Evolutionary conservation across 1,284 basidiomycete species (phyloP), one percentile per base, ranked within the genome.

Genomic region (Leccinum fuscescens): DNA sequence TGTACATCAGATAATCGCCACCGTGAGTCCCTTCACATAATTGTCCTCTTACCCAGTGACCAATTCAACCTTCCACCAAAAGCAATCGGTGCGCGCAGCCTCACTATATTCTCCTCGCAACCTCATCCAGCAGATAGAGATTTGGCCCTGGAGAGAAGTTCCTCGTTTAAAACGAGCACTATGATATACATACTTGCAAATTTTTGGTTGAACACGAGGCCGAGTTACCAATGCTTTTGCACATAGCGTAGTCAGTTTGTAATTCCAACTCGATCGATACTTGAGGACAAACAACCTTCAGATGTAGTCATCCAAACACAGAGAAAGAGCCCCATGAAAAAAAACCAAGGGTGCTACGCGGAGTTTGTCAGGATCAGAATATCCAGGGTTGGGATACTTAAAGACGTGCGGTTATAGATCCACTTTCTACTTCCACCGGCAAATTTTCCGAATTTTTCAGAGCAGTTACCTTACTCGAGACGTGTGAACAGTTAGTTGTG

Each of bases 141-240:
- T 65, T 67, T 57, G 53, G 61, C 44, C 11, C 17, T 20, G 22
- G 39, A 58, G 55, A 68, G 57, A 61, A 55, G 42, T 42, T 35
- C 31, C 42, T 56, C 39, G 39, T 53, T 57, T 48, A 37, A 64
- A 61, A 55, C 29, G 37, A 57, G 37, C 22, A 44, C 31, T 20
- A 20, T 20, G 20, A 44, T 44, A 29, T 35, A 35, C 33, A 35
- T n/a, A 35, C 33, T 17, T 35, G 35, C 20, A 20, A 20, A 20
- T 20, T 20, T 20, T 20, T 20, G 22, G 39, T 29, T 56, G 56
- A 54, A 67, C 72, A 72, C 66, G 72, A 71, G 70, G 66, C 54
- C 54, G 39, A 50, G 50, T 55, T 60, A 27, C 14, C 48, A 50
- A 54, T 56, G 17, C 50, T 39, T 44, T 57, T 44, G 17, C 39